Evolutionary conservation across 176 grass and related monocot genomes (phyloP).

Genomic region (Musa acuminata): DNA sequence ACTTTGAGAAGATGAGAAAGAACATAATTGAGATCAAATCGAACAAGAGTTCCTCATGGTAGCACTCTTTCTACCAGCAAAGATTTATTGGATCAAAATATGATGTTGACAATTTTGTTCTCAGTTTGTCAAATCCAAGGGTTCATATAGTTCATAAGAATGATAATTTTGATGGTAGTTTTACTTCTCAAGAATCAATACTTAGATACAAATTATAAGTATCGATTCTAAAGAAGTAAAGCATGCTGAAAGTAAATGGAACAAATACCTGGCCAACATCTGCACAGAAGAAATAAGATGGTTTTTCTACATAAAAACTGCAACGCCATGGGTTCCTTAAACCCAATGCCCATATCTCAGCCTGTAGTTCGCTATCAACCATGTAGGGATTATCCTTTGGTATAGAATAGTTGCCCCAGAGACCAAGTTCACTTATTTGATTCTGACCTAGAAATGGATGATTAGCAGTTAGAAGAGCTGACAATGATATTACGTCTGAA

Average conservation of each 20-base stretch:
- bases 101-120: too few species aligned
- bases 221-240: neutral
- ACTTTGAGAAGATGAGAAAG: too few species aligned
- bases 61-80: too few species aligned
- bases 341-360: constrained; percentile 81
- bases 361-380: constrained; percentile 37
- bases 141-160: too few species aligned
- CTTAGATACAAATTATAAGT: neutral
- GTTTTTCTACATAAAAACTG: constrained; percentile 63
- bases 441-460: constrained; percentile 40
- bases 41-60: too few species aligned
- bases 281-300: constrained; percentile 93
- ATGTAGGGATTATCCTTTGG: constrained; percentile 81
- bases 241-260: neutral
- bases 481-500: too few species aligned
- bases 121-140: too few species aligned
- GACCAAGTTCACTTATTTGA: constrained; percentile 43
- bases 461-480: neutral
- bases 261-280: constrained; percentile 66
- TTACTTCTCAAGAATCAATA: too few species aligned
- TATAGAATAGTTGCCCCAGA: constrained; percentile 82
- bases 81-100: too few species aligned
- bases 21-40: too few species aligned
- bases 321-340: constrained; percentile 95
- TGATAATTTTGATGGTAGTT: too few species aligned